Base-by-base conservation (phyloP, 192 early-diverging fungal species). In the Rhizophlyctis rosea region DNA sequence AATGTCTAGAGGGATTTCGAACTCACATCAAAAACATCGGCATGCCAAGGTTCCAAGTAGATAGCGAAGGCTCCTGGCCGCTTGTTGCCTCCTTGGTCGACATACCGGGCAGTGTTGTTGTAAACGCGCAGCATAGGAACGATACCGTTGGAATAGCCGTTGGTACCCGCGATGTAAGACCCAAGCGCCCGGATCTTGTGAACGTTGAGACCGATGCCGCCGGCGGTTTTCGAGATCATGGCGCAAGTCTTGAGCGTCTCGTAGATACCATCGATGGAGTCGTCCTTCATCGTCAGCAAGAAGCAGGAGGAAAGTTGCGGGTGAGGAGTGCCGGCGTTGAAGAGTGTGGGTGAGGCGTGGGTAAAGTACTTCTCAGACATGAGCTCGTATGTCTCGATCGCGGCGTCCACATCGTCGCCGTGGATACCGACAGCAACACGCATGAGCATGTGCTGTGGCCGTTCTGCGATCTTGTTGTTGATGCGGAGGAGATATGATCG, bases 41-140 rank as follows among this genome's bases (percentile, higher is more conserved):
- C 83, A 72, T 98, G 96, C 96, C 96, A 98, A 18, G 95, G 93
- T 77, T 98, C 96, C 33, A 98, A 80, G 79, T 98, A 98, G 68
- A 98, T 88, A 57, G 96, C 96, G 84, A 98, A 97, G 3, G 94
- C 93, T 16, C 96, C 95, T 0, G 94, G 94, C 29, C 95, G 89
- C 83, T 97, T 98, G 83, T 96, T 96, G 33, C 95, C 96, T 55
- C 96, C 96, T 77, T 98, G 96, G 79, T 97, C 94, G n/a, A 98
- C 94, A 73, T 96, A 98, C 33, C 96, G 86, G 13, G 96, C 95
- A 3, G 96, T 98, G 77, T 96, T 95, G 81, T 98, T 98, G 69
- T 87, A 98, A 9, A 98, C 96, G 52, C 95, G 90, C 61, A 98
- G 81, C 95, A 98, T 97, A 4, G 96, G 96, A 29, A 98, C 81